Conservation (phyloP, 1,139 yeast genomes). For the Sugiyamaella neomexicana region DNA sequence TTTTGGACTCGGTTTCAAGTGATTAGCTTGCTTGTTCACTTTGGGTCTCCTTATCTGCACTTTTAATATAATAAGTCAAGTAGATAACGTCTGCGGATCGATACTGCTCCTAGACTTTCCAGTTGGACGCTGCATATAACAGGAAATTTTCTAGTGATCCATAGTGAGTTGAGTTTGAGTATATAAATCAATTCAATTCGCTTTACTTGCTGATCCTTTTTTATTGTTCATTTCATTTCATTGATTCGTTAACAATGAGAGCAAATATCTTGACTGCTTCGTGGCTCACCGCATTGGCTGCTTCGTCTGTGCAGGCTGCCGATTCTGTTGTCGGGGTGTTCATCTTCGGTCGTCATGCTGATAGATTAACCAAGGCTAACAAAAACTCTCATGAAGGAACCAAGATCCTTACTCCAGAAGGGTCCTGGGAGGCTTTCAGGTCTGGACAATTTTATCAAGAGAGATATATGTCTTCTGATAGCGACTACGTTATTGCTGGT, state of each 20-base stretch:
- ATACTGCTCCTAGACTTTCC: neutral
- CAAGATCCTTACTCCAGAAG: slow-evolving; percentile 43
- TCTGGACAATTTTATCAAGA: slow-evolving; percentile 44
- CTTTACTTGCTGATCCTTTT: too few relatives aligned
- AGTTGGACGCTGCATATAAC: neutral
- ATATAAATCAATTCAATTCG: too few relatives aligned
- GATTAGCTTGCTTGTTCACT: neutral
- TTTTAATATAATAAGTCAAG: neutral
- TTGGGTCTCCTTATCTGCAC: neutral
- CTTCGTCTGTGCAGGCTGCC: slow-evolving; percentile 23
- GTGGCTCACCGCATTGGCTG: slow-evolving; percentile 5
- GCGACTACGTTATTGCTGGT: slow-evolving; percentile 33
- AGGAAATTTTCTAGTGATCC: neutral
- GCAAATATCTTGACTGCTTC: slow-evolving; percentile 5
- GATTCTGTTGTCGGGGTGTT: slow-evolving; percentile 41
- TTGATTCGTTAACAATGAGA: slow-evolving; percentile 1
- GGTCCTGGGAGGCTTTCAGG: slow-evolving; percentile 41
- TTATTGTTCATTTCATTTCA: too few relatives aligned
- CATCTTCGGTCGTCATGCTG: slow-evolving; percentile 50
- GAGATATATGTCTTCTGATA: slow-evolving; percentile 44
- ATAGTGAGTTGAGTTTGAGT: neutral
- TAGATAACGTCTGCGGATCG: neutral
- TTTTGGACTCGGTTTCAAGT: neutral
- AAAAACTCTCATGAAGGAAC: slow-evolving; percentile 41
- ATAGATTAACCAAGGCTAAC: slow-evolving; percentile 45